Base-by-base conservation (phyloP, 805 yeast genomes). In the Sporopachydermia lactativora region DNA sequence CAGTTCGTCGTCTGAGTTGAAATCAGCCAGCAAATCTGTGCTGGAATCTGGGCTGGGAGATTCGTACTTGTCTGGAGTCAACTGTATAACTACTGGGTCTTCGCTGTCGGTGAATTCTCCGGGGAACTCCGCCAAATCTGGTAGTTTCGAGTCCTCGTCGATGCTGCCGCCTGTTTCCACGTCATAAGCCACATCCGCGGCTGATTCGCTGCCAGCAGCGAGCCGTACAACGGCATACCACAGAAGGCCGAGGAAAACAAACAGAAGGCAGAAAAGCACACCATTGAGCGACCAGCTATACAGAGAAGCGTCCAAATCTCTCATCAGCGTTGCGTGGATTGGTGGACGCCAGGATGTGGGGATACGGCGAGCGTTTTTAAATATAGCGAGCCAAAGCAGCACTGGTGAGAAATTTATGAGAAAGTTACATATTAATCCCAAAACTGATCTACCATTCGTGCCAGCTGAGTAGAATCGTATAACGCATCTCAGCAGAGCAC, bases 281-380 rank as follows among this genome's bases (percentile, higher is more conserved):
- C 31, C 31, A 8, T 24, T 24, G 13, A 24, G 31, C n/a, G 31
- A 24, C n/a, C 8, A 24, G n/a, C 31, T 24, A 24, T 8, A 24
- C n/a, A 24, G 31, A 24, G 58, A 58, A 18, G 50, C 49, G 57
- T 64, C 84, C 47, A 58, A 47, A 39, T 62, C 57, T 43, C 62
- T 64, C 8, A 70, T 63, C 15, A 71, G 49, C 41, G 67, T 61
- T 37, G 71, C 73, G 49, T 68, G 66, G 45, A 75, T 72, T 6
- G 49, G 42, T 0, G 83, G 84, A 44, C 83, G 60, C 47, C 67
- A 61, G 3, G 57, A 57, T 18, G 59, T 64, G 5, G 85, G 82
- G 34, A 73, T 73, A 2, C 61, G 34, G 2, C 74, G 75, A 1
- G 82, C 81, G 49, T 75, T 66, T 52, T 74, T 70, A 58, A 76